A percentile compares a stretch with the other conserved stretches of the same genome.
These are phyloP conservation scores for Triangularia setosa DNA, from an alignment of 2,329 filamentous ascomycete genomes.

Conservation along the genomic window DNA sequence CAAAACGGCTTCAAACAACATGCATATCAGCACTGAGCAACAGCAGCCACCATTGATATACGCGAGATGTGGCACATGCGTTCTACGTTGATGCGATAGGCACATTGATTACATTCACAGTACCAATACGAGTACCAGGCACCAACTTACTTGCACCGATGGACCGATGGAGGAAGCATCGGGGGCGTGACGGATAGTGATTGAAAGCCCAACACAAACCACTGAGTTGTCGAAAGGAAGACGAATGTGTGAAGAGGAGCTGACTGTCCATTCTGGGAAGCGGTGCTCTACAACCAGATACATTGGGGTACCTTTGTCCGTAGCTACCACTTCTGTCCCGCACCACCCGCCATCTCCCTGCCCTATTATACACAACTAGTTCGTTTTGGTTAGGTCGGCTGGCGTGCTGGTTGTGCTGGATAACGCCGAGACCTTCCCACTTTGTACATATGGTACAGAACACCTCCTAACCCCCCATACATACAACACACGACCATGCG, in stretches of 20 bases:
- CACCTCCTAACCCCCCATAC: background rate
- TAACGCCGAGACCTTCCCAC: background rate
- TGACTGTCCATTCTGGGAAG: background rate
- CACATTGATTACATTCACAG: background rate
- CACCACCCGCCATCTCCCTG: background rate
- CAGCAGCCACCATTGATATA: background rate
- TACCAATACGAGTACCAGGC: background rate
- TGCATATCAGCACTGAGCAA: background rate
- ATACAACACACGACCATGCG: background rate
- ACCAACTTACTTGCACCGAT: background rate
- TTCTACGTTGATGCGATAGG: background rate
- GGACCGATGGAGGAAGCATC: background rate
- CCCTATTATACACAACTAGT: background rate
- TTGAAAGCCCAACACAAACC: background rate
- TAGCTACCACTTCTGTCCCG: background rate
- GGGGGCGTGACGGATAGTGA: conserved; percentile 1
- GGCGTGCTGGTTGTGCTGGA: background rate
- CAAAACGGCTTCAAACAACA: background rate
- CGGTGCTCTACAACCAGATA: background rate
- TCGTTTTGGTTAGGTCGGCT: background rate
- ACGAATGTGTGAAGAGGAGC: background rate
- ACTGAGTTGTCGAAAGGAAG: background rate
- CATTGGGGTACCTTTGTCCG: conserved; percentile 2
- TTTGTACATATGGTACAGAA: background rate
- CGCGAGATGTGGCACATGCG: conserved; percentile 4